Conservation (phyloP, 1,284 basidiomycete genomes). For the Apiotrichum akiyoshidainum region DNA sequence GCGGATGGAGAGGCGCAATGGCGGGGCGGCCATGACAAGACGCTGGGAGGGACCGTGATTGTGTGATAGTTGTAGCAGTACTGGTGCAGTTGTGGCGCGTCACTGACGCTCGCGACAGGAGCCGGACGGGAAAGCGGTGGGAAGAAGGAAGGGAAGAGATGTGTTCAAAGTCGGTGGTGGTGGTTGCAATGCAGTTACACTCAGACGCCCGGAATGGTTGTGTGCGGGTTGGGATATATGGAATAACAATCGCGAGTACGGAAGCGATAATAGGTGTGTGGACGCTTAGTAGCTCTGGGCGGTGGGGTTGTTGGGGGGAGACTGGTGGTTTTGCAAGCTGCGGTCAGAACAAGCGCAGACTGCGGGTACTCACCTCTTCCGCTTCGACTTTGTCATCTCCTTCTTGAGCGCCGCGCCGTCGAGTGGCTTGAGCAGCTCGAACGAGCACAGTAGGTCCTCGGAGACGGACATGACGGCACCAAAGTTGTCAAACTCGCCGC, state of each 20-base stretch:
- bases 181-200: conserved; percentile 15
- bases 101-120: too few species aligned
- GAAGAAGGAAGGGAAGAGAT: too few species aligned
- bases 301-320: conserved; percentile 51
- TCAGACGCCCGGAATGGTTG: conserved; percentile 5
- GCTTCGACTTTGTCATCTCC: conserved; percentile 98
- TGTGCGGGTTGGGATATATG: neutral
- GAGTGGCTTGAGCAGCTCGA: conserved; percentile 93
- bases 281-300: conserved; percentile 45
- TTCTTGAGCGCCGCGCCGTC: conserved; percentile 94
- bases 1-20: too few species aligned
- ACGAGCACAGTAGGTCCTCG: conserved; percentile 94
- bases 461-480: conserved; percentile 86
- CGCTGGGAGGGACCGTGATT: too few species aligned
- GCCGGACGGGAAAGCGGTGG: too few species aligned
- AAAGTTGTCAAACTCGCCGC: conserved; percentile 73
- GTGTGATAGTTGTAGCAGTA: too few species aligned
- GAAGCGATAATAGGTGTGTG: neutral
- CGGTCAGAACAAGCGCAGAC: neutral
- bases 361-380: conserved; percentile 68
- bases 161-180: neutral
- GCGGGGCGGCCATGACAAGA: too few species aligned
- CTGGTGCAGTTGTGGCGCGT: too few species aligned
- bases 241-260: conserved; percentile 4
- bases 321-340: conserved; percentile 52